phyloP scores from a whole-genome alignment of 2,329 filamentous ascomycete genomes.

The Curvularia sp. region DNA sequence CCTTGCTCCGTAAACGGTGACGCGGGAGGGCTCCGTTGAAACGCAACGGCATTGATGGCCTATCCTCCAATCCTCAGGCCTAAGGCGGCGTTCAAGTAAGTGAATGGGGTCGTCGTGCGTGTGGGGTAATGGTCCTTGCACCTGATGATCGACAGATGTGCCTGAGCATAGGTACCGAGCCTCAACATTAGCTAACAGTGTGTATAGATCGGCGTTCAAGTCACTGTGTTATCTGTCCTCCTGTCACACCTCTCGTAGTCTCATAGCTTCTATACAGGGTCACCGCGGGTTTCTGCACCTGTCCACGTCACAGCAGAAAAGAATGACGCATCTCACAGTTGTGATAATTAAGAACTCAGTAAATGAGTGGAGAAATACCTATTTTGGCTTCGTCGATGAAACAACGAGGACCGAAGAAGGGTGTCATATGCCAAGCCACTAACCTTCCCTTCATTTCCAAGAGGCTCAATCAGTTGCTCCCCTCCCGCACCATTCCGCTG shows the following conservation, averaged over 20 bases:
- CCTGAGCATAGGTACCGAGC: conserved; percentile 2
- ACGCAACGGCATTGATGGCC: conserved; percentile 9
- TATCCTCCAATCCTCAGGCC: conserved; percentile 1
- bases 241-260: background rate
- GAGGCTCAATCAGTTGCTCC: background rate
- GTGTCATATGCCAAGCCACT: conserved; percentile 13
- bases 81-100: conserved; percentile 9
- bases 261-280: background rate
- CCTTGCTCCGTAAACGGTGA: background rate
- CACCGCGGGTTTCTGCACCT: background rate
- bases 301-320: background rate
- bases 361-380: background rate
- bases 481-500: conserved; percentile 5
- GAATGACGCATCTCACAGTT: background rate
- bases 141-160: conserved; percentile 13
- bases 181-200: background rate
- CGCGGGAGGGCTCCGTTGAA: background rate
- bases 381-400: conserved; percentile 9
- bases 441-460: conserved; percentile 12
- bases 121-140: conserved; percentile 18
- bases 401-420: conserved; percentile 9
- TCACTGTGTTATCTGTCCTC: background rate
- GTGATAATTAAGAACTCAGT: background rate
- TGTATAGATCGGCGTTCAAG: background rate
- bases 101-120: conserved; percentile 20